Evolutionary conservation across 805 yeast species (phyloP), one percentile per base, ranked within the genome.

Genomic region (Saturnispora halmiae): DNA sequence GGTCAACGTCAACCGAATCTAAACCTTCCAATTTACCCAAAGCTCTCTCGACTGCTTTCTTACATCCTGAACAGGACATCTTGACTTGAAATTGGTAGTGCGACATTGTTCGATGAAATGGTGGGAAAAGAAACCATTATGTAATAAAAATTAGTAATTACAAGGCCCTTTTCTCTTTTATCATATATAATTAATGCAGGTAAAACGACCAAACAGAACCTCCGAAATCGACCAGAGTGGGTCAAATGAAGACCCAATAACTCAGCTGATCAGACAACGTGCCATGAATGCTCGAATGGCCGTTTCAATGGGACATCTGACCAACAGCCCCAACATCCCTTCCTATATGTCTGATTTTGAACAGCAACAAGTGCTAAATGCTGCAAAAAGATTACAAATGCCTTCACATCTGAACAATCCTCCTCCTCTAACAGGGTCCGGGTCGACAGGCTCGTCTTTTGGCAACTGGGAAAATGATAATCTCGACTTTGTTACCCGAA

Each of bases 21-120:
- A 90, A 92, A 3, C 95, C 96, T 34, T 76, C 78, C 34, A 82
- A 67, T 49, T 70, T 76, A 32, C 66, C 69, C 42, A 87, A 70
- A 1, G 78, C 96, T 53, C 83, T 75, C 60, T 77, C 75, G 36
- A 90, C 83, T 6, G 97, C 96, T 43, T 72, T 75, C 18, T 94
- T 82, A 63, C 98, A 90, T 14, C 95, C 82, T 11, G 82, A 72
- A 56, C 96, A 88, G 41, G 83, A 54, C 96, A 87, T 87, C 34
- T 79, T 67, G 43, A 88, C 96, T 46, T 86, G 73, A 59, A 75
- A 87, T 51, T 79, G 82, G 61, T 82, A 85, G 53, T 81, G 75
- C 77, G 72, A 72, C 34, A 41, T 54, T 16, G 20, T 14, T 10
- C 10, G 19, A 16, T 9, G 25, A 18, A 15, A 10, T 28, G 6